These are phyloP conservation scores for Pichia sp. DNA, from an alignment of 1,139 yeast genomes.

Conservation along the genomic window DNA sequence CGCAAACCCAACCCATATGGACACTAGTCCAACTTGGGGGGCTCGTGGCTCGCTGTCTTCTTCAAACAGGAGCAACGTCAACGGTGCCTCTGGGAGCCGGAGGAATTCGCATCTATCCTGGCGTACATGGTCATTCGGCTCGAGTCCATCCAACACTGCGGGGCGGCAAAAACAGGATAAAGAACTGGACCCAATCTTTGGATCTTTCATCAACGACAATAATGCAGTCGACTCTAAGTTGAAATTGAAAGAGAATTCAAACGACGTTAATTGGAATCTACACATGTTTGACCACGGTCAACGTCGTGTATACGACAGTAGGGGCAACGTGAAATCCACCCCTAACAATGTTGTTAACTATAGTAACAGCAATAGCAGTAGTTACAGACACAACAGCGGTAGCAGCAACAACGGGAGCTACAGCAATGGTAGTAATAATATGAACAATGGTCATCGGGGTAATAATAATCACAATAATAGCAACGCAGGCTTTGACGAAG, in stretches of 20 bases:
- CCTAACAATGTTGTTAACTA: not conserved
- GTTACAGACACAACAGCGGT: not conserved
- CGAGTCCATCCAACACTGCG: conserved; percentile 1
- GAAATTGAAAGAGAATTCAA: not conserved
- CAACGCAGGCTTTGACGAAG: conserved; percentile 2
- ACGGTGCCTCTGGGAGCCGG: not conserved
- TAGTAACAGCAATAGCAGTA: not conserved
- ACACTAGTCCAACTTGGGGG: not conserved
- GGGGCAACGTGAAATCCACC: not conserved
- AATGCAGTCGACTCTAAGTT: not conserved
- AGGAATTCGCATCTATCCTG: conserved; percentile 1
- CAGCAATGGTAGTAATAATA: not conserved
- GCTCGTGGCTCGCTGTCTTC: not conserved
- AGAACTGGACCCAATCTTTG: not conserved
- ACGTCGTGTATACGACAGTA: not conserved
- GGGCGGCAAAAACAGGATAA: conserved; percentile 12
- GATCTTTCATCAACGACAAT: not conserved
- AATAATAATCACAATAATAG: not conserved
- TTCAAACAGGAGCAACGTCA: not conserved
- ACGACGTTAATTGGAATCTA: conserved; percentile 9
- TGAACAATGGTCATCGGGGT: not conserved
- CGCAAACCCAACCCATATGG: not conserved
- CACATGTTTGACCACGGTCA: conserved; percentile 6
- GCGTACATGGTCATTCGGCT: conserved; percentile 3
- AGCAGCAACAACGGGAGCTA: not conserved